Conservation (phyloP, 371 early-diverging fungal species). For the Fennellomyces sp. region DNA sequence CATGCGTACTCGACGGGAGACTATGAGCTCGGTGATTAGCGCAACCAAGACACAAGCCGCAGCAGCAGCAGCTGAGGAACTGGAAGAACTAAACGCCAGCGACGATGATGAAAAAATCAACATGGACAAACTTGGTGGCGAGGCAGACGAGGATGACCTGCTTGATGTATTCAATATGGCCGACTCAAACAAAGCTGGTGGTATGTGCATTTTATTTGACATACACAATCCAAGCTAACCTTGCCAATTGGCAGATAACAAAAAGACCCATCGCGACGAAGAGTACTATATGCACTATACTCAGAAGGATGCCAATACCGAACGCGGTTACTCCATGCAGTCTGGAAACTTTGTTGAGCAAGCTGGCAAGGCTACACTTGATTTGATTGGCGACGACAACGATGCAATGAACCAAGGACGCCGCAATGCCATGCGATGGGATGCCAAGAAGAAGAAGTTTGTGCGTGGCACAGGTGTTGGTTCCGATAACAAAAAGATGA, state of each 20-base stretch:
- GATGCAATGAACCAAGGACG: conserved; percentile 56
- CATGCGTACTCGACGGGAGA: conserved; percentile 80
- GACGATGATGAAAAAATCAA: conserved; percentile 21
- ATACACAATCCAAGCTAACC: neutral
- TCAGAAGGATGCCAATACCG: conserved; percentile 87
- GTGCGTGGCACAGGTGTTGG: conserved; percentile 83
- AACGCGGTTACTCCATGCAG: conserved; percentile 89
- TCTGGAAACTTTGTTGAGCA: conserved; percentile 81
- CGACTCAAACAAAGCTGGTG: conserved; percentile 7
- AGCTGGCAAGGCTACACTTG: conserved; percentile 78
- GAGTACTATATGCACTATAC: conserved; percentile 89
- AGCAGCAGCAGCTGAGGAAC: conserved; percentile 19
- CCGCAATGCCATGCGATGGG: conserved; percentile 82
- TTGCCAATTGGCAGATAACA: neutral
- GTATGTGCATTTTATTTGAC: conserved; percentile 1
- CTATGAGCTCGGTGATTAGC: conserved; percentile 63
- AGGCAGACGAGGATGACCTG: conserved; percentile 58
- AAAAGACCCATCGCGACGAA: conserved; percentile 69
- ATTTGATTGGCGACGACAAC: conserved; percentile 86
- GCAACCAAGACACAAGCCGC: conserved; percentile 33
- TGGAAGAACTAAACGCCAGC: conserved; percentile 11
- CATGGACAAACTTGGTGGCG: conserved; percentile 41
- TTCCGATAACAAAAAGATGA: conserved; percentile 94
- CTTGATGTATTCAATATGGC: conserved; percentile 53
- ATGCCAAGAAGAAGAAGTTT: conserved; percentile 92